Base-by-base conservation (phyloP, 306 rosid genomes). In the Hylodesmum podocarpum region DNA sequence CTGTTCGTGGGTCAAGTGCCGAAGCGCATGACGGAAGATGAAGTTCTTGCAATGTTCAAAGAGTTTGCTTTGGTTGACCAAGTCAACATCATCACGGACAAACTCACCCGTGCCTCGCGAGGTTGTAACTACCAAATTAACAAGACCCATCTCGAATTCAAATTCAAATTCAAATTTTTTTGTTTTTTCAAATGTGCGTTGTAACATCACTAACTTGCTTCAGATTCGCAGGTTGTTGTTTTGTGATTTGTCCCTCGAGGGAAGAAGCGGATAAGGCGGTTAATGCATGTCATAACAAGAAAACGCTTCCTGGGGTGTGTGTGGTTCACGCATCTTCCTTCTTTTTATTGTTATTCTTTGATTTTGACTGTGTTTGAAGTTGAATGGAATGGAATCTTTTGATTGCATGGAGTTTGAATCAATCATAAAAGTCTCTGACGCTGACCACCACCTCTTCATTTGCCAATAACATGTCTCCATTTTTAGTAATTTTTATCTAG, bases 1-100 rank as follows among this genome's bases (percentile, higher is more conserved):
- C 93, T 96, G 57, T 96, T 96, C 75, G 99, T 92, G 0, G 99
- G 99, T 24, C 99, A 96, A 87, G 99, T 96, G 37, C 99, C 99
- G 59, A 96, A 96, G 86, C 88, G 87, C 82, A 89, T 92, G 96
- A 86, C 90, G 36, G 99, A 96, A 86, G 85, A 84, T 50, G 96
- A 96, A 61, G 90, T 96, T 14, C 91, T 96, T 11, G 74, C 88
- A 91, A 89, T 92, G 99, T 92, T 96, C 87, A 73, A 88, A 54
- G 98, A 96, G 79, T 89, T 92, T 72, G 90, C 96, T 1, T 67
- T 96, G 77, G 97, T 96, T 18, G 98, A 96, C 76, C 91, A 96
- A 80, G 97, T 96, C 97, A 96, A 92, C 91, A 80, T 96, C 89
- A 96, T 96, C 91, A 92, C 88, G 77, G 99, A 96, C 91, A 96